These are phyloP conservation scores for Sarcocystis neurona DNA, from an alignment of 169 alveolate genomes.

Conservation along the genomic window DNA sequence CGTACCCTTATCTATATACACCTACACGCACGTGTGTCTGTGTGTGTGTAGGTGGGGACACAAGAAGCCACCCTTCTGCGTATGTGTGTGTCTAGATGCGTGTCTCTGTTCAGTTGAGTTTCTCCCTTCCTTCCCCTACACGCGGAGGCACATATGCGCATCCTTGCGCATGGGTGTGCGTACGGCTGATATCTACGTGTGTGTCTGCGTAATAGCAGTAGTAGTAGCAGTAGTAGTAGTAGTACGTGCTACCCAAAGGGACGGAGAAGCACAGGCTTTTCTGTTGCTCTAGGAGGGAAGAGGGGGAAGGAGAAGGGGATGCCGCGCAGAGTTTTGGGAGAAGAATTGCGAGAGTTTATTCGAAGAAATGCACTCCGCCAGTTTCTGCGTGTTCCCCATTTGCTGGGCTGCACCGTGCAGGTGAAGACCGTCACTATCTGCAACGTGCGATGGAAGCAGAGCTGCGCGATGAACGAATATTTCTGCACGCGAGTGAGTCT, in stretches of 20 bases:
- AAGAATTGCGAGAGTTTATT: neutral
- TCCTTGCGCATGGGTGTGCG: neutral
- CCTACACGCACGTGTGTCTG: neutral
- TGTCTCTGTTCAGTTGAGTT: too few species aligned
- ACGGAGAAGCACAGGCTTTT: neutral
- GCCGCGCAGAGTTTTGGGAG: neutral
- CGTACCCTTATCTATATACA: neutral
- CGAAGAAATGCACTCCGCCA: neutral
- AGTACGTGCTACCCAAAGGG: too few species aligned
- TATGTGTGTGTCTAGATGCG: too few species aligned
- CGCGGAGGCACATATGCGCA: neutral
- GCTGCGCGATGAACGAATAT: conserved; percentile 45
- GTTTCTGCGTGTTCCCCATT: neutral
- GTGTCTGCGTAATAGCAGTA: too few species aligned
- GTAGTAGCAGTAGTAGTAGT: too few species aligned
- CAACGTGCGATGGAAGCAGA: conserved; percentile 59
- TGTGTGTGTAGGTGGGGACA: too few species aligned
- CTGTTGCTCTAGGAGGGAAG: neutral
- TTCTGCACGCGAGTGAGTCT: conserved; percentile 46
- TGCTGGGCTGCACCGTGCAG: neutral
- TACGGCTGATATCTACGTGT: too few species aligned
- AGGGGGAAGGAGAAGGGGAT: neutral
- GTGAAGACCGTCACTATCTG: conserved; percentile 59
- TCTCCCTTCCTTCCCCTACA: too few species aligned
- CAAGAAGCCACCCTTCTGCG: too few species aligned